Conservation (phyloP, 163 green algal species). For the Scenedesmus sp. region DNA sequence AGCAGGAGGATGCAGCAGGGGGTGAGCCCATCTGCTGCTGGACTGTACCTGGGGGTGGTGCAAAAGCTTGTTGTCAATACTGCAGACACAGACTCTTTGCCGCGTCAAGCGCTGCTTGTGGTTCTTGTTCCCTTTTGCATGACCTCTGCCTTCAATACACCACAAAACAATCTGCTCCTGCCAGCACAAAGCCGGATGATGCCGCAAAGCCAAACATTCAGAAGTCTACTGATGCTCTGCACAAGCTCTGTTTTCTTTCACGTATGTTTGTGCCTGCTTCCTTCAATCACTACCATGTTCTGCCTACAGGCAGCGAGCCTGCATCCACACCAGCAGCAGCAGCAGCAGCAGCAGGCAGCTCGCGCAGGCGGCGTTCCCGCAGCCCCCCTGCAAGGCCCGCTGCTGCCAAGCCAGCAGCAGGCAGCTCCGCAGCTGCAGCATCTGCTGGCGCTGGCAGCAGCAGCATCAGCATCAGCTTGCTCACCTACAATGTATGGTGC, state of each 20-base stretch:
- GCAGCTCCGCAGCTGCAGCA: conserved; percentile 1
- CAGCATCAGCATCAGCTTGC: conserved; percentile 36
- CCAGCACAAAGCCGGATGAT: too few relatives aligned
- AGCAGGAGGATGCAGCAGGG: neutral
- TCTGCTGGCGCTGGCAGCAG: conserved; percentile 3
- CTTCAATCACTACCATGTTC: too few relatives aligned
- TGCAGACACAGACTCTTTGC: too few relatives aligned
- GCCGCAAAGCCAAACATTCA: too few relatives aligned
- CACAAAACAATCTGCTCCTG: too few relatives aligned
- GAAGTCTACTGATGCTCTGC: too few relatives aligned
- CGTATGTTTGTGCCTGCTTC: neutral
- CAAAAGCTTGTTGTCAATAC: too few relatives aligned
- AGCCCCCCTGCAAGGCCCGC: neutral
- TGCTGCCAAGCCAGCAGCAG: neutral
- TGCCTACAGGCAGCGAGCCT: neutral
- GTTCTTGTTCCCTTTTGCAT: too few relatives aligned
- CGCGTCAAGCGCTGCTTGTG: too few relatives aligned
- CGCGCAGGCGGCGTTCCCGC: neutral
- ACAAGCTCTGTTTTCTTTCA: neutral
- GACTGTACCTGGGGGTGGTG: too few relatives aligned
- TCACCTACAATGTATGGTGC: conserved; percentile 62
- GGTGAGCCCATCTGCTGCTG: neutral
- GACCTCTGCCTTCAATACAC: too few relatives aligned
- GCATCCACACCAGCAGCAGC: conserved; percentile 11
- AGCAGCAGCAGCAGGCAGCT: neutral